phyloP scores from a whole-genome alignment of 164 flowering plant genomes.

The Sextonia rubra region DNA sequence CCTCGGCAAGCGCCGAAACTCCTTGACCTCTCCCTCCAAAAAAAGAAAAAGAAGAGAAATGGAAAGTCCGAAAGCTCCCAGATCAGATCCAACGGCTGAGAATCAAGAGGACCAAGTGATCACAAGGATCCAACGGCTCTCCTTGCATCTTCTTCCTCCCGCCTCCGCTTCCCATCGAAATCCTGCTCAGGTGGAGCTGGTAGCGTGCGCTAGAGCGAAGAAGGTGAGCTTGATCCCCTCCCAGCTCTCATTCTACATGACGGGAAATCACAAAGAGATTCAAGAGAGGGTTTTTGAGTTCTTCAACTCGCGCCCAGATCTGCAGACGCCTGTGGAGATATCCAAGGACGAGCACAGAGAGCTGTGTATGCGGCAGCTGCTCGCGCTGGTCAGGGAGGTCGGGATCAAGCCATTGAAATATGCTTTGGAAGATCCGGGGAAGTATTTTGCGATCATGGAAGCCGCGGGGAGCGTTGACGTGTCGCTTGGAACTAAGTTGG shows the following conservation, averaged over 20 bases:
- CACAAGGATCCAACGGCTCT: conserved; percentile 52
- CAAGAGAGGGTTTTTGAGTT: conserved; percentile 66
- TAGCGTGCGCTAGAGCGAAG: conserved; percentile 33
- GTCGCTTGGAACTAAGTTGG: conserved; percentile 83
- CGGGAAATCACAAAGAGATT: conserved; percentile 71
- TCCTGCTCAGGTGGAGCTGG: conserved; percentile 26
- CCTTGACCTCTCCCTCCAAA: neutral
- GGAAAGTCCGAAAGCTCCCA: neutral
- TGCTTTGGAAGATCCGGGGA: conserved; percentile 62
- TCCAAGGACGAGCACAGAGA: conserved; percentile 67
- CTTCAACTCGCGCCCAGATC: conserved; percentile 76
- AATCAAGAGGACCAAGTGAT: conserved; percentile 15
- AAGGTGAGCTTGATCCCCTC: conserved; percentile 34
- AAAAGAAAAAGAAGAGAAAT: neutral
- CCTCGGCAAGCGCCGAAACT: neutral
- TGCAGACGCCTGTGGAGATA: conserved; percentile 85
- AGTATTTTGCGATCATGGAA: conserved; percentile 77
- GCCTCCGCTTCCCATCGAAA: too few species aligned
- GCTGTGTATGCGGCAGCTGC: conserved; percentile 78
- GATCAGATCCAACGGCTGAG: conserved; percentile 27
- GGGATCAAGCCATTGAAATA: conserved; percentile 61
- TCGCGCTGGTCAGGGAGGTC: conserved; percentile 71
- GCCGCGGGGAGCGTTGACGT: conserved; percentile 85
- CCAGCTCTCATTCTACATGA: conserved; percentile 50
- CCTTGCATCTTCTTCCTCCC: conserved; percentile 32